Evolutionary conservation across 106 monocot species (phyloP).

Genomic region (Chionographis japonica): DNA sequence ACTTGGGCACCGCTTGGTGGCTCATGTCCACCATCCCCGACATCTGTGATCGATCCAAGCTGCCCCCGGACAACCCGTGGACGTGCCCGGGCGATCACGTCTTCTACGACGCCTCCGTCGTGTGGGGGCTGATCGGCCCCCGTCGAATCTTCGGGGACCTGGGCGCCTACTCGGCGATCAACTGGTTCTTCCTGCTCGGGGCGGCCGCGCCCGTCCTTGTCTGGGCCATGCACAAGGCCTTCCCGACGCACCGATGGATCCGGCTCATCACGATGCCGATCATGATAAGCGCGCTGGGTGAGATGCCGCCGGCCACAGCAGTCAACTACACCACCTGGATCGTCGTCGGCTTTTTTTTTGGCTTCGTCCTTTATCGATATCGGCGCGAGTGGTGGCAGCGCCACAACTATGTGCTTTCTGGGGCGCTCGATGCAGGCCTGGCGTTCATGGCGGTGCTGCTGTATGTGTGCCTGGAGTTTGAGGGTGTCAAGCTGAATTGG

Average conservation of each 20-base stretch:
- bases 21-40: conserved; percentile 8
- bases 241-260: conserved; percentile 15
- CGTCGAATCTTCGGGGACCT: conserved; percentile 16
- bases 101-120: conserved; percentile 18
- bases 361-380: conserved; percentile 7
- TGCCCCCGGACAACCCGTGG: conserved; percentile 18
- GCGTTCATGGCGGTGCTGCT: conserved; percentile 33
- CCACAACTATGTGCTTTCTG: conserved; percentile 29
- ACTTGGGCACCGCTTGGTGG: conserved; percentile 22
- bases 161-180: conserved; percentile 11
- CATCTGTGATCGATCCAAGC: conserved; percentile 6
- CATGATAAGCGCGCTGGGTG: neutral
- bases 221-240: neutral
- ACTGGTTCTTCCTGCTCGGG: conserved; percentile 23
- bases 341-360: conserved; percentile 9
- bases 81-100: conserved; percentile 20
- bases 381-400: conserved; percentile 13
- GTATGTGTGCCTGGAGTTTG: conserved; percentile 9
- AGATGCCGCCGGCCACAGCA: conserved; percentile 13
- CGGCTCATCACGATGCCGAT: conserved; percentile 17
- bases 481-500: conserved; percentile 12
- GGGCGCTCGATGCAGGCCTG: conserved; percentile 19
- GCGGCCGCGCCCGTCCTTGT: conserved; percentile 8
- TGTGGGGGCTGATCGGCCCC: conserved; percentile 26
- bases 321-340: conserved; percentile 22